phyloP scores from a whole-genome alignment of 345 rosid species.

The Raphanus sativus region DNA sequence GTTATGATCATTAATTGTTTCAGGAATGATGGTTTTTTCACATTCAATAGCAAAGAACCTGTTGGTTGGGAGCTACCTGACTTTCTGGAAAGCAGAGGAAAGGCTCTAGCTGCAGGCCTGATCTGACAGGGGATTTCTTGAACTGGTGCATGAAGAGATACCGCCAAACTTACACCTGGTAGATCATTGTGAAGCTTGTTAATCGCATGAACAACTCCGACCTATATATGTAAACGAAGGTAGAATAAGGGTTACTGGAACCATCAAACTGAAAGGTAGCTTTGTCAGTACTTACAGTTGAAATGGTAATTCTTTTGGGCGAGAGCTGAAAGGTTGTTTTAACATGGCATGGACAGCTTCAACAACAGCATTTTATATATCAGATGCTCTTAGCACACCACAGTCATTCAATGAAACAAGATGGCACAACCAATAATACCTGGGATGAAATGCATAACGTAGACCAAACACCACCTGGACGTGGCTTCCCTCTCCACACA shows the following conservation, averaged over 20 bases:
- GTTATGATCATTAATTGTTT: neutral
- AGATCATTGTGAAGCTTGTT: constrained; percentile 86
- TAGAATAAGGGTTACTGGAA: neutral
- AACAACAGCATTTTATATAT: constrained; percentile 59
- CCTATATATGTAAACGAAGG: constrained; percentile 54
- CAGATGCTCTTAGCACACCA: neutral
- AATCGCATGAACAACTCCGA: constrained; percentile 88
- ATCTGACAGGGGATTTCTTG: constrained; percentile 94
- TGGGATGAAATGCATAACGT: constrained; percentile 92
- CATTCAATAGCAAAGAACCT: neutral
- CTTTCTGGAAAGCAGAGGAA: constrained; percentile 79
- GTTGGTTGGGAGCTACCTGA: constrained; percentile 46
- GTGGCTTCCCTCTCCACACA: constrained; percentile 80
- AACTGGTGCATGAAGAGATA: constrained; percentile 93
- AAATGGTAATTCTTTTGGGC: constrained; percentile 79
- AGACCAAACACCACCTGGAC: constrained; percentile 80
- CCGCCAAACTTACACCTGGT: constrained; percentile 95
- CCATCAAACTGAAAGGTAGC: no score
- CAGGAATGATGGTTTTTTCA: neutral
- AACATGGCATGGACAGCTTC: constrained; percentile 80
- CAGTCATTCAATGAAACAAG: neutral
- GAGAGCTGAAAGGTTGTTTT: constrained; percentile 84
- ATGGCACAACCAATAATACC: constrained; percentile 59
- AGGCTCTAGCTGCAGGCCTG: constrained; percentile 98
- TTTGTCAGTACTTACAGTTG: constrained; percentile 58